phyloP scores from a whole-genome alignment of 768 basidiomycete species.

The Tricholoma matsutake region DNA sequence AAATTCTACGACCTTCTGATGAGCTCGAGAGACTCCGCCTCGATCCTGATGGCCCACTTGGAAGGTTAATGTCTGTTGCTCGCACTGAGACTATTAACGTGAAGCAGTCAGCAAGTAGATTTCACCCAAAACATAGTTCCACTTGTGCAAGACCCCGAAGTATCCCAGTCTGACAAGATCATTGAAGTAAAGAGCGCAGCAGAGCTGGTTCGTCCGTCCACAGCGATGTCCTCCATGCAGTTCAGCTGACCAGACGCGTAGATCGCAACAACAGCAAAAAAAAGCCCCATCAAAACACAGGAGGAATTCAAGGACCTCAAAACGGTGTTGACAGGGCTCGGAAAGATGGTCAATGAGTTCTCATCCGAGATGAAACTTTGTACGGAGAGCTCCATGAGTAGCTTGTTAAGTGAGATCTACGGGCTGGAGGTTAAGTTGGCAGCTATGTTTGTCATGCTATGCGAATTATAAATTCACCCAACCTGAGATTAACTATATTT shows the following conservation, averaged over 20 bases:
- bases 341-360: not conserved
- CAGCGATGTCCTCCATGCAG: not conserved
- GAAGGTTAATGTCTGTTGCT: not conserved
- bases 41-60: not conserved
- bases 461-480: not conserved
- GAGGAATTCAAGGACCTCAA: not conserved
- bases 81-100: not conserved
- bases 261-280: not conserved
- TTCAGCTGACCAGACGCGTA: not conserved
- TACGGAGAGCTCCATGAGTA: not conserved
- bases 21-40: conserved; percentile 3
- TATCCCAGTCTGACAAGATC: conserved; percentile 1
- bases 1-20: not conserved
- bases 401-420: not conserved
- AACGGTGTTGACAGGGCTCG: not conserved
- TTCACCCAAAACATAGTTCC: conserved; percentile 7
- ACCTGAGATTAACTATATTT: not conserved
- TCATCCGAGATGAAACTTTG: not conserved
- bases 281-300: not conserved
- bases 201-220: not conserved
- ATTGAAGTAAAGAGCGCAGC: conserved; percentile 6
- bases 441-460: not conserved
- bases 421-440: not conserved
- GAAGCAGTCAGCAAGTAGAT: not conserved
- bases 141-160: not conserved